Evolutionary conservation across 2,329 filamentous ascomycete species (phyloP).

Genomic region (Colletotrichum liaoningense): DNA sequence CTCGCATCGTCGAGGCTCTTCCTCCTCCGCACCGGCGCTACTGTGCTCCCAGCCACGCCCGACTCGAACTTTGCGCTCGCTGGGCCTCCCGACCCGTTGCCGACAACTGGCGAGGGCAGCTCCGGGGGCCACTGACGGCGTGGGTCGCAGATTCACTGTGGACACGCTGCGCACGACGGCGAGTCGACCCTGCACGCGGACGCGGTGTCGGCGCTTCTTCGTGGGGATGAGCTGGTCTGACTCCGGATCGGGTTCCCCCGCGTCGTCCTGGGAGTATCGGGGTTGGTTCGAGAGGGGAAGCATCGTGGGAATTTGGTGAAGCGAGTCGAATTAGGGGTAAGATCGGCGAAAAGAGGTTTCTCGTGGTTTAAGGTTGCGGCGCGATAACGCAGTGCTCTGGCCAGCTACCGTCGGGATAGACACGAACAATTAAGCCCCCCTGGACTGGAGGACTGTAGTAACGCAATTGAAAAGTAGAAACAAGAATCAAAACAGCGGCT

Average conservation of each 20-base stretch:
- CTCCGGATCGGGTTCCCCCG: constrained; percentile 43
- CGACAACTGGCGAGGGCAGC: constrained; percentile 16
- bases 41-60: constrained; percentile 35
- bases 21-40: constrained; percentile 23
- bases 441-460: background rate
- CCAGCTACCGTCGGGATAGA: background rate
- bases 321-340: background rate
- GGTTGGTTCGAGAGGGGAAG: constrained; percentile 13
- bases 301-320: background rate
- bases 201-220: constrained; percentile 44
- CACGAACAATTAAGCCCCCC: background rate
- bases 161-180: constrained; percentile 50
- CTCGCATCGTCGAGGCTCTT: constrained; percentile 38
- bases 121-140: constrained; percentile 9
- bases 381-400: background rate
- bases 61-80: constrained; percentile 35
- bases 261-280: constrained; percentile 32
- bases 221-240: constrained; percentile 45
- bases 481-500: background rate
- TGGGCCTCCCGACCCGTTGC: constrained; percentile 12
- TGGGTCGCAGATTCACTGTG: constrained; percentile 40
- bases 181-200: constrained; percentile 51
- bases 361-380: background rate
- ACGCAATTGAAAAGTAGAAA: background rate
- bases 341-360: background rate